phyloP scores from a whole-genome alignment of 2,329 filamentous ascomycete species.

The Karstenula rhodostoma region DNA sequence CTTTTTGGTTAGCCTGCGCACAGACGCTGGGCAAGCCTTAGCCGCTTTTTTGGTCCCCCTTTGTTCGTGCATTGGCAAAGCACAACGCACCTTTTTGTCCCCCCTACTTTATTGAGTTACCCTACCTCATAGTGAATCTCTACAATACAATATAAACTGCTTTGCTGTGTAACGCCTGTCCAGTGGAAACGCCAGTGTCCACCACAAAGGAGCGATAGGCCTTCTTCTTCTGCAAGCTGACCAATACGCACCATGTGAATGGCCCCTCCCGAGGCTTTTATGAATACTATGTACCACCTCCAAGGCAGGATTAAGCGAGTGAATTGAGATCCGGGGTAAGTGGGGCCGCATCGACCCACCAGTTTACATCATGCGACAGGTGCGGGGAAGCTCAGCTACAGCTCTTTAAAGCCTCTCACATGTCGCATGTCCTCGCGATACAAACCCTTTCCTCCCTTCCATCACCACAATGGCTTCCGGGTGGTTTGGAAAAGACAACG shows the following conservation, averaged over 20 bases:
- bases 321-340: constrained; percentile 12
- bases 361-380: constrained; percentile 13
- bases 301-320: constrained; percentile 6
- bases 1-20: too few relatives aligned
- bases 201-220: too few relatives aligned
- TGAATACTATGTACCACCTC: neutral
- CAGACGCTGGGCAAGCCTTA: too few relatives aligned
- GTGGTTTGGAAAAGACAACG: constrained; percentile 37
- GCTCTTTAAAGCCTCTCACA: constrained; percentile 24
- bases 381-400: constrained; percentile 21
- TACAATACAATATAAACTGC: too few relatives aligned
- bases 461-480: constrained; percentile 34
- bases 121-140: too few relatives aligned
- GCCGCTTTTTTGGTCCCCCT: too few relatives aligned
- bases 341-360: constrained; percentile 16
- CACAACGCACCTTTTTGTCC: too few relatives aligned
- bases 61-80: too few relatives aligned
- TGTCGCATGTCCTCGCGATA: constrained; percentile 11
- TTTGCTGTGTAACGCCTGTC: too few relatives aligned
- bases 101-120: too few relatives aligned
- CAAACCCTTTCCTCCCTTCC: constrained; percentile 12
- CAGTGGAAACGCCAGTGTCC: too few relatives aligned
- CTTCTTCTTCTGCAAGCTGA: neutral
- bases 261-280: neutral
- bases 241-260: constrained; percentile 3